Base-by-base conservation (phyloP, 2,329 filamentous ascomycete genomes). In the Monosporascus sp. region DNA sequence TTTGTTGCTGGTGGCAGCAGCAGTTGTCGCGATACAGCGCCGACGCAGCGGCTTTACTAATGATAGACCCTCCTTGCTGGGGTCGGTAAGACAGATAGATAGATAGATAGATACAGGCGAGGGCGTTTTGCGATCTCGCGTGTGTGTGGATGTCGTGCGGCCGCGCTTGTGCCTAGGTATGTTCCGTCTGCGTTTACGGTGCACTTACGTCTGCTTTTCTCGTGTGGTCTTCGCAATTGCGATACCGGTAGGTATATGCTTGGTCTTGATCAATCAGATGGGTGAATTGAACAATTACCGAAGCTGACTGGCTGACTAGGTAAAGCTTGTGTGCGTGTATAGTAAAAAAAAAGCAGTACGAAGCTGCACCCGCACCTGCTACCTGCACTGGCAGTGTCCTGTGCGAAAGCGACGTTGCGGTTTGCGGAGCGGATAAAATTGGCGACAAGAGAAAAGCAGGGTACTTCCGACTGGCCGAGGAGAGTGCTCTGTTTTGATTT, bases 401-500 rank as follows among this genome's bases (percentile, higher is more conserved):
- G 9, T 31, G 27, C 9, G 9, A 14, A 14, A 31, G 27, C 27
- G 27, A 31, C 27, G 27, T 14, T 31, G 27, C 7, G 27, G 27
- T 31, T 31, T 58, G 54, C 56, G 58, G 56, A 60, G 56, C 58
- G 58, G 58, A 57, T 60, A 53, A 60, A 58, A 27, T 39, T 48
- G 47, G 34, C 42, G 42, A 48, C 49, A 50, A 54, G 56, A 17
- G n/a, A 20, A n/a, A n/a, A 11, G 39, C 8, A 42, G 39, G n/a
- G 39, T 20, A 20, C 7, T 42, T 46, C 24, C 15, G 42, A 27
- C 42, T 46, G 42, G 42, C n/a, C 22, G 50, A 47, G 54, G 51
- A 47, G 54, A 53, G 53, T 56, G 58, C 58, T 57, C 59, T 54
- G 55, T 59, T 62, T 58, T 65, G 62, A 62, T 61, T 63, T 59